These are phyloP conservation scores for Yarrowia porcina DNA, from an alignment of 805 yeast species.

Conservation along the genomic window DNA sequence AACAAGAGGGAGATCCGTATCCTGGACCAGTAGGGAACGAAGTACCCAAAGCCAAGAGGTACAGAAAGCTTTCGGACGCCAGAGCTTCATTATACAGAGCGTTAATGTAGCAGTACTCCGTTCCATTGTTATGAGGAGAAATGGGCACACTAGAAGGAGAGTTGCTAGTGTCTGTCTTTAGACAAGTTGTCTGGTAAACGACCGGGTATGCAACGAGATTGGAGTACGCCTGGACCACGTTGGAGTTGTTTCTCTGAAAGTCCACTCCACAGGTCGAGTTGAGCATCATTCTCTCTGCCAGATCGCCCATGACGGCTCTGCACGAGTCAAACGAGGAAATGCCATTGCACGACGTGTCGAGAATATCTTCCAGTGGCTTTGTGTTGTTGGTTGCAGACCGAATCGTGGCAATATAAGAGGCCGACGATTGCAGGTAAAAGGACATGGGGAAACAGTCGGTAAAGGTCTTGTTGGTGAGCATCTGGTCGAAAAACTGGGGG, in stretches of 20 bases:
- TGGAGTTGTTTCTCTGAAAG: conserved; percentile 32
- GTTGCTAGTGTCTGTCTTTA: conserved; percentile 21
- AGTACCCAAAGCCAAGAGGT: conserved; percentile 36
- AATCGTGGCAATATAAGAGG: conserved; percentile 34
- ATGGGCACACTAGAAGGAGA: background rate
- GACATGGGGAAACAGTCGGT: conserved; percentile 36
- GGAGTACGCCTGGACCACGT: conserved; percentile 35
- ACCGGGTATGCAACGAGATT: conserved; percentile 34
- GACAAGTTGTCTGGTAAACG: conserved; percentile 35
- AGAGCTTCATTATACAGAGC: conserved; percentile 31
- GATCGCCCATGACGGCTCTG: conserved; percentile 30
- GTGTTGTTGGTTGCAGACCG: conserved; percentile 31
- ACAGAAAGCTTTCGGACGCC: conserved; percentile 34
- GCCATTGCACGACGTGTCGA: conserved; percentile 34
- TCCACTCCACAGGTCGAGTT: conserved; percentile 31
- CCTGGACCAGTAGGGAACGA: conserved; percentile 31
- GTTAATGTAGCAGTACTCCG: conserved; percentile 36
- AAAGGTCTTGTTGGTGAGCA: conserved; percentile 32
- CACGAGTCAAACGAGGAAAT: conserved; percentile 30
- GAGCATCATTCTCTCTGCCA: conserved; percentile 29
- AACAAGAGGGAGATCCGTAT: conserved; percentile 31
- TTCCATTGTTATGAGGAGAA: background rate
- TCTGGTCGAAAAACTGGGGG: conserved; percentile 32
- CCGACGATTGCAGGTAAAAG: conserved; percentile 35
- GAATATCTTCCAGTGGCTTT: conserved; percentile 30